These are phyloP conservation scores for Nitzschia sp. DNA, from an alignment of 108 stramenopile genomes.

Conservation along the genomic window DNA sequence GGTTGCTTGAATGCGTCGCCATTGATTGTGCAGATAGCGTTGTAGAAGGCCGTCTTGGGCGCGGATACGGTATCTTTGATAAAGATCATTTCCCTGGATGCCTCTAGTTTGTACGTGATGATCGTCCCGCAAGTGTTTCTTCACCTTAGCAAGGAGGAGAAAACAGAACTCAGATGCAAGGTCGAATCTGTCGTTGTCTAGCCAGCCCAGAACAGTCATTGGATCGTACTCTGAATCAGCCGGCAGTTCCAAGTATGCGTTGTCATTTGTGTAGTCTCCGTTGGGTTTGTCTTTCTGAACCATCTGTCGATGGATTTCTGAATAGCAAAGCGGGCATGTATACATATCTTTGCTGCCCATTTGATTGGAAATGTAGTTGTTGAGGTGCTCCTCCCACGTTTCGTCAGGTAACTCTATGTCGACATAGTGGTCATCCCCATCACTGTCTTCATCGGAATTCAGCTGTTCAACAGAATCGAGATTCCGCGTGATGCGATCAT, in stretches of 20 bases:
- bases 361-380: slow-evolving; percentile 47
- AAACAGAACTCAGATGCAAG: slow-evolving; percentile 71
- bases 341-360: slow-evolving; percentile 78
- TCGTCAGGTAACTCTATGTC: slow-evolving; percentile 5
- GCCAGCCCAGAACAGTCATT: slow-evolving; percentile 57
- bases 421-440: slow-evolving; percentile 34
- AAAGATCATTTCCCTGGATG: slow-evolving; percentile 71
- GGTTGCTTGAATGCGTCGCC: slow-evolving; percentile 17
- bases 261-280: slow-evolving; percentile 30
- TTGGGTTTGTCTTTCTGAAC: slow-evolving; percentile 13
- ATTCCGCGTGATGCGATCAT: slow-evolving; percentile 36
- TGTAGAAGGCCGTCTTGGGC: slow-evolving; percentile 71
- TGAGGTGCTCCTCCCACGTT: slow-evolving; percentile 35
- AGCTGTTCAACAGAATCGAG: neutral
- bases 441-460: neutral
- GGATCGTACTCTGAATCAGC: slow-evolving; percentile 62
- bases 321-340: slow-evolving; percentile 77
- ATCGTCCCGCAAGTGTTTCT: slow-evolving; percentile 61
- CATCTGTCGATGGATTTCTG: slow-evolving; percentile 46
- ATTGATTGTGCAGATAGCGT: slow-evolving; percentile 47
- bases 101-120: slow-evolving; percentile 55
- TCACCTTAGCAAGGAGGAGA: slow-evolving; percentile 48
- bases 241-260: slow-evolving; percentile 23
- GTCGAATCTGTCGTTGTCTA: slow-evolving; percentile 61
- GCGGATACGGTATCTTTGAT: slow-evolving; percentile 52